Evolutionary conservation across 495 filamentous ascomycete genomes (phyloP).

Genomic region (Acidiella bohemica): DNA sequence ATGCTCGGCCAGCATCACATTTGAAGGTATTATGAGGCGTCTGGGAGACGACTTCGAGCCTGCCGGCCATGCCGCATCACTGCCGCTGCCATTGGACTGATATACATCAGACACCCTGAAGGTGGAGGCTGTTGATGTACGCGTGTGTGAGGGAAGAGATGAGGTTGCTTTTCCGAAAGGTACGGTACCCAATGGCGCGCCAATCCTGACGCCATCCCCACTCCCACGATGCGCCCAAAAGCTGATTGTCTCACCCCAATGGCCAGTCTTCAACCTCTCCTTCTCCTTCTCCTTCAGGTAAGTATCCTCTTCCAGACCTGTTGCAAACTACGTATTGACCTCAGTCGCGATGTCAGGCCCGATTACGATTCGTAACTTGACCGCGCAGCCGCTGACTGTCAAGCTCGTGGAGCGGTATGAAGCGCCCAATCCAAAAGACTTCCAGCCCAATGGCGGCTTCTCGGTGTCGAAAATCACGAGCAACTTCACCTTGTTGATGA

Average conservation of each 20-base stretch:
- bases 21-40: too few relatives aligned
- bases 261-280: neutral
- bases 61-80: too few relatives aligned
- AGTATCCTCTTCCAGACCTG: neutral
- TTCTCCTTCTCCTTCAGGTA: conserved; percentile 1
- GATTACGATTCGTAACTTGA: conserved; percentile 80
- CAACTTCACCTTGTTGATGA: conserved; percentile 24
- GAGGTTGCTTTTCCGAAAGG: too few relatives aligned
- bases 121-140: too few relatives aligned
- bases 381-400: conserved; percentile 55
- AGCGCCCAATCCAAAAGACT: conserved; percentile 28
- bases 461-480: conserved; percentile 23
- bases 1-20: too few relatives aligned
- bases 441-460: conserved; percentile 30
- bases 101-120: too few relatives aligned
- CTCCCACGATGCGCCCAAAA: too few relatives aligned
- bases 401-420: conserved; percentile 62
- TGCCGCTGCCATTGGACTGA: too few relatives aligned
- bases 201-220: too few relatives aligned
- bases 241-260: conserved; percentile 1
- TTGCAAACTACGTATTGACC: neutral
- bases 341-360: conserved; percentile 14
- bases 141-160: too few relatives aligned
- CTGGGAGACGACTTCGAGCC: too few relatives aligned
- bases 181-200: too few relatives aligned